phyloP scores from a whole-genome alignment of 176 grass and related monocot genomes.

The Tillandsia leiboldiana region DNA sequence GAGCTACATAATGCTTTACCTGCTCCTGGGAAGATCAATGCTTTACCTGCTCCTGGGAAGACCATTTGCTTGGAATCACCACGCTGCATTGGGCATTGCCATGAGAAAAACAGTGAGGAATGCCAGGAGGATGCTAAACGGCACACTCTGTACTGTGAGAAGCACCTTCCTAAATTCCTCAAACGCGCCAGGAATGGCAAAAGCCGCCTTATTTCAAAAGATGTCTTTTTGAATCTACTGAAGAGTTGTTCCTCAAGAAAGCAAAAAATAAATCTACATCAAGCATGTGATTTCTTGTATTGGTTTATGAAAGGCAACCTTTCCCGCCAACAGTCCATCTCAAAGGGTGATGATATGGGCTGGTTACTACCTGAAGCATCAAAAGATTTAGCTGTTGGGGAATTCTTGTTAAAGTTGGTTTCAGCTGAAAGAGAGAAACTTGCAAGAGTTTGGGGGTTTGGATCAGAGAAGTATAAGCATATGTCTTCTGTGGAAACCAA shows the following conservation, averaged over 20 bases:
- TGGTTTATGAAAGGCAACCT: constrained; percentile 72
- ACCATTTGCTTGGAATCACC: constrained; percentile 27
- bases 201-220: constrained; percentile 90
- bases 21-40: constrained; percentile 27
- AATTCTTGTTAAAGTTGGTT: constrained; percentile 78
- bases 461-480: constrained; percentile 34
- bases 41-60: constrained; percentile 25
- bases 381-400: constrained; percentile 52
- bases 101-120: constrained; percentile 38
- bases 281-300: constrained; percentile 87
- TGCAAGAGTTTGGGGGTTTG: constrained; percentile 56
- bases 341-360: constrained; percentile 39
- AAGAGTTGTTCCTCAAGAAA: constrained; percentile 67
- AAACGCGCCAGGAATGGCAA: constrained; percentile 96
- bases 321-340: constrained; percentile 35
- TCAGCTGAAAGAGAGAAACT: constrained; percentile 85
- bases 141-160: constrained; percentile 87
- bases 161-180: constrained; percentile 87
- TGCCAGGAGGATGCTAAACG: constrained; percentile 76
- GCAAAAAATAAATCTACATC: constrained; percentile 74
- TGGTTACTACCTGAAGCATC: constrained; percentile 55
- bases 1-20: constrained; percentile 31
- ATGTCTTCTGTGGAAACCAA: constrained; percentile 31
- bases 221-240: constrained; percentile 70
- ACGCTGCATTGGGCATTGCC: constrained; percentile 49